Base-by-base conservation (phyloP, 768 basidiomycete species). In the Mycena polygramma region DNA sequence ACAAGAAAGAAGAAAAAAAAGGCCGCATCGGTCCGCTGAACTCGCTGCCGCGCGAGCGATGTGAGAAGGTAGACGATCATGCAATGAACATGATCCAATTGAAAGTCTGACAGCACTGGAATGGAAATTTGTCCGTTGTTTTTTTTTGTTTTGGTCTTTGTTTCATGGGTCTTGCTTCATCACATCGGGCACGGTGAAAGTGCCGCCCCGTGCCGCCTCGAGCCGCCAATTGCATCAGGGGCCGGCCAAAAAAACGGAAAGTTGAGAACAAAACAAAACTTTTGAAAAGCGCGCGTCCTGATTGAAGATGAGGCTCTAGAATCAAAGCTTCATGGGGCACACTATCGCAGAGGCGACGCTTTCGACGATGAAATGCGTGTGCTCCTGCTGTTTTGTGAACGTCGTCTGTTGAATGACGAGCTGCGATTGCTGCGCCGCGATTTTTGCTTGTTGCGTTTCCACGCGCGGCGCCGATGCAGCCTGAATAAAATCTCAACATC, bases 191-290 rank as follows among this genome's bases (percentile, higher is more conserved):
- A n/a, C n/a, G n/a, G n/a, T n/a, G n/a, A n/a, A n/a, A n/a, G n/a
- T n/a, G n/a, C n/a, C n/a, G 13, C 7, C 39, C 7, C 39, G 39
- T 7, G 39, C 13, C 39, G 39, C 7, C 13, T 39, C 39, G 39
- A 39, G 39, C 39, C 7, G 7, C 7, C 39, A 39, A 39, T 39
- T 13, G 13, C 39, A 13, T 39, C 53, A 54, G 53, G 53, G 53
- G 53, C 35, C 4, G 53, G 53, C 53, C 53, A 54, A 54, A 54
- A 54, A 54, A 54, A 54, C 26, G n/a, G n/a, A 54, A 8, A 54
- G 43, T 45, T 17, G 8, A 4, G 43, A 45, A 22, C 37, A 54
- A 20, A 54, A 54, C 7, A 54, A 22, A 19, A 36, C 53, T 7
- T 15, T 36, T 8, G 53, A 54, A 13, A 54, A 22, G 30, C 17